These are phyloP conservation scores for Sporisorium reilianum DNA, from an alignment of 1,284 basidiomycete genomes.

Conservation along the genomic window DNA sequence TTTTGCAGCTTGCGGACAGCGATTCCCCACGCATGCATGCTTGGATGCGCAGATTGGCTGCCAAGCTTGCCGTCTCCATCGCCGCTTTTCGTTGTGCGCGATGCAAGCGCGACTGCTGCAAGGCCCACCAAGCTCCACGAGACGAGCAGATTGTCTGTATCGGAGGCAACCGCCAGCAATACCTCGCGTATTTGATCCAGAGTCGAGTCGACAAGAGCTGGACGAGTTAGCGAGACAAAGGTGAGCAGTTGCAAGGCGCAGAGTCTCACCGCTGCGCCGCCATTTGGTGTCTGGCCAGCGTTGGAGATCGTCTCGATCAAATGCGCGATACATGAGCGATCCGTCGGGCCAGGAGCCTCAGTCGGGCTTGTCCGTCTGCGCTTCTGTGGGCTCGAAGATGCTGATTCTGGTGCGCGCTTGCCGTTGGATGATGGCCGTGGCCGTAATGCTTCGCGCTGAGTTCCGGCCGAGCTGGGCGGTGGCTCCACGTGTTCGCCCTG, in stretches of 20 bases:
- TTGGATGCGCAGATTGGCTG: not conserved
- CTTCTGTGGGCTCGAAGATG: conserved; percentile 25
- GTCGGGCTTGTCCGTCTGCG: conserved; percentile 2
- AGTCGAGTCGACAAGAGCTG: conserved; percentile 10
- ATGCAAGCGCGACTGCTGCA: conserved; percentile 3
- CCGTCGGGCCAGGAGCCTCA: not conserved
- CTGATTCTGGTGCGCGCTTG: conserved; percentile 11
- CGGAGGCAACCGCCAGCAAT: conserved; percentile 10
- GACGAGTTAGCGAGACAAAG: conserved; percentile 17
- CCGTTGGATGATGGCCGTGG: conserved; percentile 16
- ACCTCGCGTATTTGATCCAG: not conserved
- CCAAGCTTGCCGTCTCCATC: not conserved
- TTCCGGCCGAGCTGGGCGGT: conserved; percentile 3
- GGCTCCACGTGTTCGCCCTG: not conserved
- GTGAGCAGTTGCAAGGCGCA: conserved; percentile 30
- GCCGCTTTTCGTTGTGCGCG: not conserved
- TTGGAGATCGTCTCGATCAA: conserved; percentile 13
- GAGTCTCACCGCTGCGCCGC: conserved; percentile 9
- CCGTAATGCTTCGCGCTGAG: conserved; percentile 5
- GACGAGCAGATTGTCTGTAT: conserved; percentile 16
- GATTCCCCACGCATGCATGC: conserved; percentile 18
- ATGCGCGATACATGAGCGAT: not conserved
- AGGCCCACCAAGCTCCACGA: conserved; percentile 30
- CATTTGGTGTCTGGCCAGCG: not conserved
- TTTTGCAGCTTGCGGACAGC: conserved; percentile 31